Conservation (phyloP, 257 asterid genomes). For the Capsicum pubescens region DNA sequence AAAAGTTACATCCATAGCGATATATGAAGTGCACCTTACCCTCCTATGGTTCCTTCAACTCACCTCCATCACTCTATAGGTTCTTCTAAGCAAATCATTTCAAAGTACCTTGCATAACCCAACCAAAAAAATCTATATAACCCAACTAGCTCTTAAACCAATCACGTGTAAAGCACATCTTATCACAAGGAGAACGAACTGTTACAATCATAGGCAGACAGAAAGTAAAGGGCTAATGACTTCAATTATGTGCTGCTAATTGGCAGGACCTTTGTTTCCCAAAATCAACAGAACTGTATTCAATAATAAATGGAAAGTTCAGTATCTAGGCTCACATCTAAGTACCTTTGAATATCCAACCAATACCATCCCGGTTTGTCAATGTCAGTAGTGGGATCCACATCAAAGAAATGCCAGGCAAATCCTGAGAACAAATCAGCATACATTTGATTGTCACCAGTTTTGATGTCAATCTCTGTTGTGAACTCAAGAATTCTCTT, state of each 20-base stretch:
- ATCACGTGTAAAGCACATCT: background rate
- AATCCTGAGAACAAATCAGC: background rate
- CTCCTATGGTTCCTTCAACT: background rate
- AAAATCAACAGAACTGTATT: background rate
- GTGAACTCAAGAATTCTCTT: conserved; percentile 10
- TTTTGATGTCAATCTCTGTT: background rate
- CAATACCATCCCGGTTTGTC: conserved; percentile 4
- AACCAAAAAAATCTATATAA: background rate
- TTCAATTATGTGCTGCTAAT: background rate
- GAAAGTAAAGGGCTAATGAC: background rate
- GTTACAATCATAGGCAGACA: background rate
- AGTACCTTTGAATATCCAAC: conserved; percentile 14
- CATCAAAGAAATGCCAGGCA: conserved; percentile 23
- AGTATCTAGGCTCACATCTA: background rate
- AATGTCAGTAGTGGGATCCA: conserved; percentile 20
- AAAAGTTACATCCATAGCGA: background rate
- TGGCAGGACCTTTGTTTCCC: background rate
- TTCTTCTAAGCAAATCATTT: background rate
- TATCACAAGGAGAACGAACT: background rate
- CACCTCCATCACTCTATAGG: conserved; percentile 2
- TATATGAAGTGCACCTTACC: background rate
- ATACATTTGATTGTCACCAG: background rate
- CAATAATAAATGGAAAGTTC: background rate
- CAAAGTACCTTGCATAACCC: background rate
- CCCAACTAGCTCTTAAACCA: background rate